Base-by-base conservation (phyloP, 1,284 basidiomycete genomes). In the Trametes versicolor region DNA sequence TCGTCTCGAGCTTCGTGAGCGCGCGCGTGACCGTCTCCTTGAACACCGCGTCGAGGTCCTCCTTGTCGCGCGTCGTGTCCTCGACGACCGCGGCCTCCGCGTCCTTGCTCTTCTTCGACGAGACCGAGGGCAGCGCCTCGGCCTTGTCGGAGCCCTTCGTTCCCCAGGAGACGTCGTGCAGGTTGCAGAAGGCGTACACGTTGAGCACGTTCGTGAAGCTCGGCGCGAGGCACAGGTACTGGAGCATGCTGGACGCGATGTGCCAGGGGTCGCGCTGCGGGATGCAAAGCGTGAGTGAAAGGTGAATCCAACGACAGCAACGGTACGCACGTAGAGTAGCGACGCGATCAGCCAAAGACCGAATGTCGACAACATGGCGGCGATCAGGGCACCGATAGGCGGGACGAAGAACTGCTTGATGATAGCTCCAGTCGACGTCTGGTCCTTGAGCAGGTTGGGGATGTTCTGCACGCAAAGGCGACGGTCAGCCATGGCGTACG, bases 61-160 rank as follows among this genome's bases (percentile, higher is more conserved):
- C 92, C 78, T 95, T 93, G 37, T 87, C 87, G 68, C 88, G 88
- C 66, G 88, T 88, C 32, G 87, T 90, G 76, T 93, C 96, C 72
- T 96, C 94, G 17, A 96, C 93, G 29, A 95, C 91, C 7, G 91
- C 88, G 9, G 83, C 83, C 61, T 90, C 93, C 2, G 89, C 86
- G 52, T 87, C 90, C 76, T 94, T 94, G 43, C 83, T 81, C 77
- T 96, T 95, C 68, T 89, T 92, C 9, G 92, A 96, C 15, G 89
- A 93, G 52, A 98, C 90, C 0, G 95, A 93, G 0, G 97, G 97
- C n/a, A 99, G 82, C 1, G 93, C 93, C 72, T 98, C 97, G 0
- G 90, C 96, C 77, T 97, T 97, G 81, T 99, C 97, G 63, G 94
- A 95, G 57, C 97, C 97, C 80, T 97, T 97, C 12, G 96, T 98